phyloP scores from a whole-genome alignment of 306 rosid species.

The Fragaria vesca region DNA sequence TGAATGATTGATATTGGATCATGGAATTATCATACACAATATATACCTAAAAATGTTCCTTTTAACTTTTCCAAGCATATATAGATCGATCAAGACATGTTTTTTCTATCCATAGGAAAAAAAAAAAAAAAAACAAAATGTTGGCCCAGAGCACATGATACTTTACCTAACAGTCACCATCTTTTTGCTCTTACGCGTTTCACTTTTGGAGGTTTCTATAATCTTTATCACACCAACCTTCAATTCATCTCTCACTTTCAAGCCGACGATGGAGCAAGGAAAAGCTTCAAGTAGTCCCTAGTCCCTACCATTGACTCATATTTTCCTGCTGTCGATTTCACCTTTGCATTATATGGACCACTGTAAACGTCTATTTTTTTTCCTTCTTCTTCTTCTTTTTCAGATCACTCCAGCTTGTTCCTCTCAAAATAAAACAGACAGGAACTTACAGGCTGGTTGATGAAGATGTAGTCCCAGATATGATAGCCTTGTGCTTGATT shows the following conservation, averaged over 20 bases:
- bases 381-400: neutral
- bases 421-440: neutral
- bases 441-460: conserved; percentile 2
- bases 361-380: neutral
- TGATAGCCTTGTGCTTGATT: neutral
- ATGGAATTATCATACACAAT: neutral
- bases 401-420: neutral
- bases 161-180: conserved; percentile 24
- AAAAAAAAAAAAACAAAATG: neutral
- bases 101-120: neutral
- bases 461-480: neutral
- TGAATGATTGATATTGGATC: neutral
- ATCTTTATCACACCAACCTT: conserved; percentile 4
- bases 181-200: conserved; percentile 6
- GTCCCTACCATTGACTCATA: conserved; percentile 1
- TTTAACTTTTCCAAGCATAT: neutral
- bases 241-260: conserved; percentile 33
- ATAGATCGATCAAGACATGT: neutral
- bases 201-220: neutral
- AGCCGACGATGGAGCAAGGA: neutral
- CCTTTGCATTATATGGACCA: conserved; percentile 6
- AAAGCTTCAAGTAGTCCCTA: neutral
- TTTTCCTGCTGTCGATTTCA: conserved; percentile 21
- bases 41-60: neutral
- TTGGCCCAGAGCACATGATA: conserved; percentile 30